Evolutionary conservation across 2,329 filamentous ascomycete species (phyloP).

Genomic region (Knufia fluminis): DNA sequence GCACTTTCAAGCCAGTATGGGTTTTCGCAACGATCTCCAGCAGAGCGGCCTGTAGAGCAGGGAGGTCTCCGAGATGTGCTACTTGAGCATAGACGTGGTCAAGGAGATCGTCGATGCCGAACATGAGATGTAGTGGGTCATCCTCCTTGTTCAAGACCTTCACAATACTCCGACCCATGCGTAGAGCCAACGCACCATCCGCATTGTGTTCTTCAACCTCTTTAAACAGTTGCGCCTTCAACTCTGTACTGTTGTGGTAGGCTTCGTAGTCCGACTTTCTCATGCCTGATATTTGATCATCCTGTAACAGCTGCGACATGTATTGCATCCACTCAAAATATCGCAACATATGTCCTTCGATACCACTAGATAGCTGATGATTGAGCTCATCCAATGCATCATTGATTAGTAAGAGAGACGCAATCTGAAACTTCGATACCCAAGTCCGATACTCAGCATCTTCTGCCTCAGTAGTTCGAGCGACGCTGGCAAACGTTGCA

Average conservation of each 20-base stretch:
- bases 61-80: background rate
- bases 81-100: background rate
- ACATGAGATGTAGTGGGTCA: background rate
- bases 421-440: background rate
- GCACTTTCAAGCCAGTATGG: conserved; percentile 7
- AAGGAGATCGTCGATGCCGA: background rate
- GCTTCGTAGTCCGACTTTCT: background rate
- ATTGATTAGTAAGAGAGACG: background rate
- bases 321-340: background rate
- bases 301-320: background rate
- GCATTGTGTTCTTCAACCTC: background rate
- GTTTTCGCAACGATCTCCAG: conserved; percentile 1
- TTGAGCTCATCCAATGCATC: background rate
- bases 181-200: background rate
- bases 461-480: background rate
- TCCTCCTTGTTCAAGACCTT: background rate
- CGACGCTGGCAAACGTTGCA: background rate
- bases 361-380: too few species aligned
- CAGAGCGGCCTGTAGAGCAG: too few species aligned
- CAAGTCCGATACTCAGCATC: too few species aligned
- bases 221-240: background rate
- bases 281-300: background rate
- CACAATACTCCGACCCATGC: background rate
- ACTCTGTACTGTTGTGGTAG: background rate
- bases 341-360: background rate